Evolutionary conservation across 192 early-diverging fungal species (phyloP), one percentile per base, ranked within the genome.

Genomic region (Umbelopsis sp.): DNA sequence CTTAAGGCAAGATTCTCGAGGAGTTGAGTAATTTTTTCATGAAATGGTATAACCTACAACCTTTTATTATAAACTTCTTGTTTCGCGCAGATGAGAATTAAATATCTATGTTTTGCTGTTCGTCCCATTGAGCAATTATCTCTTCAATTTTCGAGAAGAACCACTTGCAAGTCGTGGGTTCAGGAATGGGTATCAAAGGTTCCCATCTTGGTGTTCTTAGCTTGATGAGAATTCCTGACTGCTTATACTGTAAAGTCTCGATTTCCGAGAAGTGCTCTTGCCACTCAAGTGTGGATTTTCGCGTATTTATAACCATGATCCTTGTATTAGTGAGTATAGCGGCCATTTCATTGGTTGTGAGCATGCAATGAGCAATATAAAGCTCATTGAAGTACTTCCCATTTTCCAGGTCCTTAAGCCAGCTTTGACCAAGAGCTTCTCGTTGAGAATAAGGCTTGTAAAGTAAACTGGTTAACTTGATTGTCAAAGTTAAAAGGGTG

Each of bases 391-490:
- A 87, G 73, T 82, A 92, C 21, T 83, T 76, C 17, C 91, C 92
- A 69, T 87, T 87, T 45, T 81, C 84, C 29, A 92, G 62, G 56
- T 87, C 86, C 50, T 88, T 88, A 32, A 95, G 84, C 90, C 92
- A 92, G 45, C 83, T 86, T 49, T 91, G 86, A 24, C 94, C 94
- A 49, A 93, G 75, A 0, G 91, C 92, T 71, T 92, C 91, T 24
- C 93, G 80, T 3, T 82, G 81, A 66, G 85, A 84, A 78, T 91
- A 95, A 1, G 84, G 79, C 76, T 87, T 75, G 1, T 41, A 38
- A 56, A 71, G 49, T 29, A 12, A 34, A 36, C 20, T 22, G 21
- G 31, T 31, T 62, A 25, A 26, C 7, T 36, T 51, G 22, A 34
- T 31, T 16, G 32, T 10, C 11, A 68, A 32, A 34, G n/a, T 45